A percentile compares a stretch with the other conserved stretches of the same genome.
Conservation (phyloP, 176 grass and related monocot genomes). For the Phragmites australis region DNA sequence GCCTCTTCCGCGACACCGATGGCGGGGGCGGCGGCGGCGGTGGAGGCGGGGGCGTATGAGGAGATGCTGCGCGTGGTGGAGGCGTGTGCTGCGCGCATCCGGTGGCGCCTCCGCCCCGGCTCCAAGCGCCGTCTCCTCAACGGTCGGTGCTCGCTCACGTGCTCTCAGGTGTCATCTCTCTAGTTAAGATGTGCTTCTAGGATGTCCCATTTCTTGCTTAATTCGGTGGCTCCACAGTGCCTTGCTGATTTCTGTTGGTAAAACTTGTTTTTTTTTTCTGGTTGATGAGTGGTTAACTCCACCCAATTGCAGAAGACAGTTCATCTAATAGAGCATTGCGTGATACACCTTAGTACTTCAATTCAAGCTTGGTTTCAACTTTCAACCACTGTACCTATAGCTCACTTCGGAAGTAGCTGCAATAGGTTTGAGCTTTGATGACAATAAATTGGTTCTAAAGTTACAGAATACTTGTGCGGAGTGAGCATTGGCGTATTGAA, state of each 20-base stretch:
- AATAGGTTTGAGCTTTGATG: neutral
- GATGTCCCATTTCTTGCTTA: neutral
- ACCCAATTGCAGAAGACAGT: neutral
- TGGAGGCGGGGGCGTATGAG: conserved; percentile 40
- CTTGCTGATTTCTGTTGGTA: neutral
- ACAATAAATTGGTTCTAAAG: neutral
- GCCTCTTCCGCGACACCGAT: conserved; percentile 3
- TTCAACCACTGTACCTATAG: neutral
- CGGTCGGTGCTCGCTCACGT: conserved; percentile 26
- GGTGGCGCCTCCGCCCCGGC: conserved; percentile 48
- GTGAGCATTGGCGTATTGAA: neutral
- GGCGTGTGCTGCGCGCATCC: conserved; percentile 39
- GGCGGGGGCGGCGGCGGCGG: neutral
- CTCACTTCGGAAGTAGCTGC: neutral
- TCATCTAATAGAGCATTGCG: neutral
- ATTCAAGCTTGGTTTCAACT: neutral
- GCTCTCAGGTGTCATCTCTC: neutral
- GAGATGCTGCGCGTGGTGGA: conserved; percentile 55
- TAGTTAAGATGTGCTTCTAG: neutral
- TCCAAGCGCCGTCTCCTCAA: conserved; percentile 68
- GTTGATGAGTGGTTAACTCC: neutral
- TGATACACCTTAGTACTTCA: neutral
- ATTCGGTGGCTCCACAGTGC: neutral
- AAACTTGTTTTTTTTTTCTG: neutral
- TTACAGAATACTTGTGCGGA: neutral